Percentiles rank a stretch among this genome's conserved stretches.
Conservation (phyloP, 1,139 yeast genomes). For the Yamadazyma buinensis region DNA sequence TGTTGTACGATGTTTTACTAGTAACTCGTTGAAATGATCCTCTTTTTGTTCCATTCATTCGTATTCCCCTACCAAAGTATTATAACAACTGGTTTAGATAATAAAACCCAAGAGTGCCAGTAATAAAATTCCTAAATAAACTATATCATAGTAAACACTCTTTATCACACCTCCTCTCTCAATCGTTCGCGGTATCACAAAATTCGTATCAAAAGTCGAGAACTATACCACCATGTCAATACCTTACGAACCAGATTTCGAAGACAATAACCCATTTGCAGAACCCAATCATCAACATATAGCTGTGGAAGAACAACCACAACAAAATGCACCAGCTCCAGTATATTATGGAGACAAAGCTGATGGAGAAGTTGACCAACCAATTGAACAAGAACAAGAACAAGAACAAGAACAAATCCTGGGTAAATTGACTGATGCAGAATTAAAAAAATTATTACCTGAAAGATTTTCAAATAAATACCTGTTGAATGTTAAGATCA, state of each 20-base stretch:
- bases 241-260: constrained; percentile 63
- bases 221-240: constrained; percentile 28
- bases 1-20: too few relatives aligned
- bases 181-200: too few relatives aligned
- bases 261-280: constrained; percentile 62
- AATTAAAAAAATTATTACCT: constrained; percentile 45
- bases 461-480: constrained; percentile 43
- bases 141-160: too few relatives aligned
- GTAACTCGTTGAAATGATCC: too few relatives aligned
- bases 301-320: too few relatives aligned
- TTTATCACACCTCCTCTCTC: too few relatives aligned
- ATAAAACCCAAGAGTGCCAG: too few relatives aligned
- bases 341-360: not conserved
- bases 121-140: too few relatives aligned
- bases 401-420: constrained; percentile 8
- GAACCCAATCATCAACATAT: constrained; percentile 22
- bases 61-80: too few relatives aligned
- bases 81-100: too few relatives aligned
- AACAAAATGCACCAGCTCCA: not conserved
- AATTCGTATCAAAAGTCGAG: too few relatives aligned
- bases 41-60: too few relatives aligned
- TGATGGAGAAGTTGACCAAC: constrained; percentile 3
- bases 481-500: constrained; percentile 25
- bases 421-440: constrained; percentile 30
- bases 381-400: constrained; percentile 8